Conservation (phyloP, 2,329 filamentous ascomycete species). For the Aspergillus flavus region DNA sequence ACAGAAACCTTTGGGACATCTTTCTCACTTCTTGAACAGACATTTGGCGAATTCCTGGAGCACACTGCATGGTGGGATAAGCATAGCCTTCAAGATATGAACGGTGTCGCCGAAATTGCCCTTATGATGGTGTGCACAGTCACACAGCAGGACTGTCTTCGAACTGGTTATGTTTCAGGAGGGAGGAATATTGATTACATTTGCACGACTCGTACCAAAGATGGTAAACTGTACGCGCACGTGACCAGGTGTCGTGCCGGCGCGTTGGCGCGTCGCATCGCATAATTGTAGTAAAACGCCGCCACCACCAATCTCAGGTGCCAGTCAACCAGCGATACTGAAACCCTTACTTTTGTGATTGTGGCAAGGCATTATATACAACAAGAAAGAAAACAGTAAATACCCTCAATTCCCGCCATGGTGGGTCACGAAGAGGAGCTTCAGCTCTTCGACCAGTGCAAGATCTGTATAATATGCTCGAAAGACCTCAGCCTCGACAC, state of each 20-base stretch:
- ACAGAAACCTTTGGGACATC: too few relatives aligned
- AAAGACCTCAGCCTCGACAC: conserved; percentile 41
- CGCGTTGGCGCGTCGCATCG: conserved; percentile 25
- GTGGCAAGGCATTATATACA: neutral
- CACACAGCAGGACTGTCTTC: neutral
- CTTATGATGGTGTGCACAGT: neutral
- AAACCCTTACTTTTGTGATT: neutral
- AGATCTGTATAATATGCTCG: conserved; percentile 50
- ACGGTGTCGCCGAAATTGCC: too few relatives aligned
- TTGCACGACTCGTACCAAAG: neutral
- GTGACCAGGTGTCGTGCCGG: conserved; percentile 28
- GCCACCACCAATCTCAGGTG: neutral
- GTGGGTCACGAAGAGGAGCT: conserved; percentile 28
- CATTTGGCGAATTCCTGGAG: neutral
- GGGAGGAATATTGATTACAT: neutral
- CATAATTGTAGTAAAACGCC: neutral
- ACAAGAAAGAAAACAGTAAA: neutral
- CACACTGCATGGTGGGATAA: neutral
- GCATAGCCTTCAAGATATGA: neutral
- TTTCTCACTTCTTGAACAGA: neutral
- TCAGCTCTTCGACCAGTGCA: conserved; percentile 49
- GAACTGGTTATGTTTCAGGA: neutral
- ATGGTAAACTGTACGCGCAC: conserved; percentile 11
- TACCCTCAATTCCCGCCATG: conserved; percentile 25
- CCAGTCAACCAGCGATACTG: neutral